Base-by-base conservation (phyloP, 2,329 filamentous ascomycete species). In the Claviceps purpurea region DNA sequence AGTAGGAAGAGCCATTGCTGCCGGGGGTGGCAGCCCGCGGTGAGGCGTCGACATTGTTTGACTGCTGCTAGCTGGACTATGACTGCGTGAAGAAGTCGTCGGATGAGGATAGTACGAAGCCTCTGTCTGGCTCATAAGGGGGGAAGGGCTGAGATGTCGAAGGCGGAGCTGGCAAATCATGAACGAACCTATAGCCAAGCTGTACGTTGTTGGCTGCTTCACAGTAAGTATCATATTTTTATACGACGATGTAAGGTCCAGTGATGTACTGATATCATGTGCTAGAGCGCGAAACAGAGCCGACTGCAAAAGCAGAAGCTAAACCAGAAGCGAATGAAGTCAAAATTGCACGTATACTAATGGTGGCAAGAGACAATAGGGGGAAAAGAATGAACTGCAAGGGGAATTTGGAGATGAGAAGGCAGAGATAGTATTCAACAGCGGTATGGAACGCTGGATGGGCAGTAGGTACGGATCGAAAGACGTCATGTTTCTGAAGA, bases 1-100 rank as follows among this genome's bases (percentile, higher is more conserved):
- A 48, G 68, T 75, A 56, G 79, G 72, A 58, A 84, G 68, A 60
- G 77, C 74, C 77, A 85, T 79, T 65, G 78, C 78, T 61, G 79
- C 77, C 68, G 84, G 82, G 53, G 79, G 78, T 65, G 84, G 84
- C 71, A 87, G 70, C 61, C 79, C 80, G 68, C 83, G 79, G 68
- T 84, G 82, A 67, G 81, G 77, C 62, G 76, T 78, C 63, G 83
- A 82, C 84, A 87, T 87, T 66, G 70, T 70, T 70, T 76, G 72
- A 34, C 14, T 50, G 49, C 40, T 38, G 60, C 67, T 66, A 55
- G 70, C 66, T 54, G 75, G 70, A 63, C 73, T 76, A 62, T 71
- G 67, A 61, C 69, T 72, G 45, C 66, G 69, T 55, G 70, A 66
- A 56, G 70, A 67, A 56, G 68, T 59, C 57, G 65, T 60, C 54